These are phyloP conservation scores for Boletus sp. DNA, from an alignment of 1,284 basidiomycete genomes.

Conservation along the genomic window DNA sequence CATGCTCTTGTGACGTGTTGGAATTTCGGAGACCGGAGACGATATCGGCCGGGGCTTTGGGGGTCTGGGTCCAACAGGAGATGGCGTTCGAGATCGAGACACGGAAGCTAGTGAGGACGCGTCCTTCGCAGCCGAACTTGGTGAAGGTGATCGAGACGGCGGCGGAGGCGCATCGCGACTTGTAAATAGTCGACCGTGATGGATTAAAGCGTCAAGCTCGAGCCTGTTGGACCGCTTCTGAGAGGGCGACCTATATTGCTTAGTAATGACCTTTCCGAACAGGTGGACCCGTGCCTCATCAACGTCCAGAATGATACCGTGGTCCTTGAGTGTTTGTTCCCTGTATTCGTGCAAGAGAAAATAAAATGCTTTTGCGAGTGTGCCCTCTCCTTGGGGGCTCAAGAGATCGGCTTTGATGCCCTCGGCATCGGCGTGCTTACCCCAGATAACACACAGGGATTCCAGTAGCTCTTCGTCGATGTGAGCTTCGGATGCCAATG, in stretches of 20 bases:
- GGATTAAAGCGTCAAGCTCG: slow-evolving; percentile 12
- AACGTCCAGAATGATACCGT: slow-evolving; percentile 46
- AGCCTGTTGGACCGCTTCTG: slow-evolving; percentile 20
- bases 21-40: slow-evolving; percentile 28
- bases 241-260: slow-evolving; percentile 44
- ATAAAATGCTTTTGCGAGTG: slow-evolving; percentile 91
- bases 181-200: slow-evolving; percentile 14
- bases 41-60: slow-evolving; percentile 36
- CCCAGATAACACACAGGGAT: slow-evolving; percentile 88
- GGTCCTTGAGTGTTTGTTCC: slow-evolving; percentile 67
- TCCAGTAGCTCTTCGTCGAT: slow-evolving; percentile 86
- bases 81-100: slow-evolving; percentile 43
- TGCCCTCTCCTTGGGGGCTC: slow-evolving; percentile 59
- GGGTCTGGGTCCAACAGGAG: slow-evolving; percentile 46
- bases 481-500: slow-evolving; percentile 64
- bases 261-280: slow-evolving; percentile 40
- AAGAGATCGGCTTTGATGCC: slow-evolving; percentile 63
- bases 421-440: slow-evolving; percentile 56
- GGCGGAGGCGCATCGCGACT: slow-evolving; percentile 24
- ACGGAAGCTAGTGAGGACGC: slow-evolving; percentile 21
- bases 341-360: slow-evolving; percentile 81
- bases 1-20: slow-evolving; percentile 34
- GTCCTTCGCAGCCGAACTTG: slow-evolving; percentile 24
- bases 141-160: slow-evolving; percentile 34
- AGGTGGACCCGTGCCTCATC: slow-evolving; percentile 29